These are phyloP conservation scores for Elsinoe batatas DNA, from an alignment of 2,329 filamentous ascomycete genomes.

Conservation along the genomic window DNA sequence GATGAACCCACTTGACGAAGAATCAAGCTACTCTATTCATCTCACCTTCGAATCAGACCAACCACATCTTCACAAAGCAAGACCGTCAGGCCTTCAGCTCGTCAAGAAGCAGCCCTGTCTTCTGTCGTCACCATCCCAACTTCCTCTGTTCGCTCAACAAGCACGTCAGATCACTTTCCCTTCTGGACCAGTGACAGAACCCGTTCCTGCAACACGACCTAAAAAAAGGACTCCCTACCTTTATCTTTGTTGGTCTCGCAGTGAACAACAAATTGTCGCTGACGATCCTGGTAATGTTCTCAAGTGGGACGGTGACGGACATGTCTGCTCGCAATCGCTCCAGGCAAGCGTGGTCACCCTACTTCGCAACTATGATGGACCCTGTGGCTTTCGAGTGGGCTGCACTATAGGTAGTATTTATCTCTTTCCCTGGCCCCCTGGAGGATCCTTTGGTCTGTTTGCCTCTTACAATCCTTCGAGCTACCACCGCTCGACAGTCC, in stretches of 20 bases:
- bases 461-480: background rate
- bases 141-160: too few relatives aligned
- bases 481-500: background rate
- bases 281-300: slow-evolving; percentile 6
- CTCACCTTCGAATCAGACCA: background rate
- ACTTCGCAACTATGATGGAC: background rate
- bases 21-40: background rate
- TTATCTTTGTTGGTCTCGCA: slow-evolving; percentile 1
- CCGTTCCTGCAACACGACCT: background rate
- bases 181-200: background rate
- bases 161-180: slow-evolving; percentile 3
- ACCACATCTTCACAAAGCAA: background rate
- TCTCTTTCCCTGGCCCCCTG: background rate
- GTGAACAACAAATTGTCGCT: background rate
- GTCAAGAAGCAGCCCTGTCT: background rate
- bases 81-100: background rate
- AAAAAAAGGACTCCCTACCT: slow-evolving; percentile 1
- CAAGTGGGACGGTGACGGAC: too few relatives aligned
- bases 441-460: background rate
- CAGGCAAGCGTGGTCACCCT: background rate
- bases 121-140: background rate
- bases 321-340: background rate
- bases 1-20: background rate
- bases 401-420: background rate
- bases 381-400: background rate